These are phyloP conservation scores for Termitomyces sp. DNA, from an alignment of 1,284 basidiomycete species.

Conservation along the genomic window DNA sequence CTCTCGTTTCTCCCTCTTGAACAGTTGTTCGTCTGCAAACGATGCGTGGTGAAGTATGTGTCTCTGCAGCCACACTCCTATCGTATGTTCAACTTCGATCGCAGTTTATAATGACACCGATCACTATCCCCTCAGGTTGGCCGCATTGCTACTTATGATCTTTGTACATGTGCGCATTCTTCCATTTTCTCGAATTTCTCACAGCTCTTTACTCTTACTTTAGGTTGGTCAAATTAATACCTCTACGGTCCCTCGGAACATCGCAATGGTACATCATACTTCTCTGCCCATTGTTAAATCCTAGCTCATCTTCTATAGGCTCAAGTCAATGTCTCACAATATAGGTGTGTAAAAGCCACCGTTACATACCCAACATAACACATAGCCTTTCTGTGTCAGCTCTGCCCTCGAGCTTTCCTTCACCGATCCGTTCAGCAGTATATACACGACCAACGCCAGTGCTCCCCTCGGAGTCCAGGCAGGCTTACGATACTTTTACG, in stretches of 20 bases:
- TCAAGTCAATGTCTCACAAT: constrained; percentile 62
- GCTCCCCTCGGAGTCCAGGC: constrained; percentile 49
- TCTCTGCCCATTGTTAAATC: constrained; percentile 4
- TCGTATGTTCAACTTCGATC: constrained; percentile 43
- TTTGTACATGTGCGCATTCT: constrained; percentile 64
- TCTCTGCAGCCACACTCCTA: constrained; percentile 60
- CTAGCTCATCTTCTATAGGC: constrained; percentile 38
- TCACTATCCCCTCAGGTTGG: constrained; percentile 40
- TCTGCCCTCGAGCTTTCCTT: constrained; percentile 45
- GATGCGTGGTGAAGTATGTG: constrained; percentile 70
- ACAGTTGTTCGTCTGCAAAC: constrained; percentile 11
- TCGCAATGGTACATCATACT: constrained; percentile 56
- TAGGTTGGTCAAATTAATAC: constrained; percentile 81
- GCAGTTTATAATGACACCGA: constrained; percentile 13
- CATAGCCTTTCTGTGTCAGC: constrained; percentile 29
- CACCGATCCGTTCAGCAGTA: constrained; percentile 51
- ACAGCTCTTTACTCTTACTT: constrained; percentile 24
- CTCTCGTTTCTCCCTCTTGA: constrained; percentile 17
- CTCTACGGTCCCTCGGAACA: constrained; percentile 59
- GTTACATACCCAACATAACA: not conserved
- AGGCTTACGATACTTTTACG: constrained; percentile 67
- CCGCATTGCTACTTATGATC: constrained; percentile 65
- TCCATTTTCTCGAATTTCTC: constrained; percentile 14
- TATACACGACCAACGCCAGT: constrained; percentile 67
- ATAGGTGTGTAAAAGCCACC: constrained; percentile 44